Conservation (phyloP, 2,329 filamentous ascomycete species). For the Pseudocercospora pini-densiflorae region DNA sequence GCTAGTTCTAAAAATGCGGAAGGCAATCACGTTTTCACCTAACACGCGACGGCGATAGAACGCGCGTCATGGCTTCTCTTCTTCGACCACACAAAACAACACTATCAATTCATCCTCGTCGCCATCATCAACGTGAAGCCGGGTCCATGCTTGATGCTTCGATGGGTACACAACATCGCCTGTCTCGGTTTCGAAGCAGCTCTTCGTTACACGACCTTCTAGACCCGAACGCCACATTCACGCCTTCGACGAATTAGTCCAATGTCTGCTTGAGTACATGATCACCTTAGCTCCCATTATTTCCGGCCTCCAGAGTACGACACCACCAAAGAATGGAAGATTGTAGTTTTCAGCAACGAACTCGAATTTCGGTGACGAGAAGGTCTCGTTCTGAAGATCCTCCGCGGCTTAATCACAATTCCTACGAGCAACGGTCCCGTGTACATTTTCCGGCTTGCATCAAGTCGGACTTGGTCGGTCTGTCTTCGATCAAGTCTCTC, state of each 20-base stretch:
- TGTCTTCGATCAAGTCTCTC: too few relatives aligned
- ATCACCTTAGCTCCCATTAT: neutral
- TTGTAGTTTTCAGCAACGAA: too few relatives aligned
- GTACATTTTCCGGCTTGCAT: too few relatives aligned
- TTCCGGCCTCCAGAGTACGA: too few relatives aligned
- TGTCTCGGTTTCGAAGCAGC: neutral
- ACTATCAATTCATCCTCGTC: neutral
- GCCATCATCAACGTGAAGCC: neutral
- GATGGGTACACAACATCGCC: neutral
- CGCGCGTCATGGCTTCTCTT: neutral
- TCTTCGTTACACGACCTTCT: neutral
- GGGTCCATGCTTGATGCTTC: neutral
- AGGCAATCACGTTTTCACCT: neutral
- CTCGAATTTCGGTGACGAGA: too few relatives aligned
- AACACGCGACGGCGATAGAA: neutral
- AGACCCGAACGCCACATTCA: neutral
- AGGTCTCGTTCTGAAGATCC: too few relatives aligned
- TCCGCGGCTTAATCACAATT: too few relatives aligned
- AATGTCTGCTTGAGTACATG: neutral
- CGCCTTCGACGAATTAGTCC: neutral
- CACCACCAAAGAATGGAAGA: too few relatives aligned
- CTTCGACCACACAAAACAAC: neutral
- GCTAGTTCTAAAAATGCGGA: neutral
- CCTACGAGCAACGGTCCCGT: too few relatives aligned
- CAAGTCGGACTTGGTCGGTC: too few relatives aligned